phyloP scores from a whole-genome alignment of 2,329 filamentous ascomycete species.

The Juglanconis oblonga region DNA sequence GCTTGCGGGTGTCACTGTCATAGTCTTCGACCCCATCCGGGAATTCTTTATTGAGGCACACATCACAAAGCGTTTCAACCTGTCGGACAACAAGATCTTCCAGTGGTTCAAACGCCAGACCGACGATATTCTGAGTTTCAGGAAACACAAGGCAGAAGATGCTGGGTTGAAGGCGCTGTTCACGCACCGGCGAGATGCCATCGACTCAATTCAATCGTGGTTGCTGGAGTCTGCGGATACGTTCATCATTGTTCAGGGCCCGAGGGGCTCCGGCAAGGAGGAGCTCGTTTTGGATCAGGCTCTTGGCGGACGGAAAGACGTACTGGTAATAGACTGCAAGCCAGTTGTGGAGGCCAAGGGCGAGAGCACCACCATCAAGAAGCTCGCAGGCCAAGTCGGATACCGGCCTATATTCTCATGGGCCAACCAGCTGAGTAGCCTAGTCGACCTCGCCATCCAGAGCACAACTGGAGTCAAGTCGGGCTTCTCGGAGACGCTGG shows the following conservation, averaged over 20 bases:
- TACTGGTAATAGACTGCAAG: conserved; percentile 88
- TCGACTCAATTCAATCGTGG: conserved; percentile 81
- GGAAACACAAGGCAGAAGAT: conserved; percentile 55
- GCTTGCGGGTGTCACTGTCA: conserved; percentile 77
- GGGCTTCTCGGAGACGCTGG: conserved; percentile 88
- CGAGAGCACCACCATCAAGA: conserved; percentile 79
- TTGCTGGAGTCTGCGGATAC: conserved; percentile 85
- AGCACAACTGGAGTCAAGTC: conserved; percentile 92
- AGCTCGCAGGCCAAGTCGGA: conserved; percentile 78
- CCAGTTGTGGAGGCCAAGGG: conserved; percentile 87
- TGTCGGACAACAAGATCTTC: conserved; percentile 71
- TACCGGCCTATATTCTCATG: conserved; percentile 94
- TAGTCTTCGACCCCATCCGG: conserved; percentile 90
- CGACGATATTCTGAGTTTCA: conserved; percentile 62
- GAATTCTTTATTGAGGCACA: conserved; percentile 90
- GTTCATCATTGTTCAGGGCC: conserved; percentile 90
- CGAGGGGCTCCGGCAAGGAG: conserved; percentile 84
- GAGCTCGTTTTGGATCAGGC: conserved; percentile 86
- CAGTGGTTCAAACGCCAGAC: conserved; percentile 78
- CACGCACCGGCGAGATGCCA: conserved; percentile 79
- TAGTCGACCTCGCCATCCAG: conserved; percentile 89
- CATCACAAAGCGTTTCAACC: conserved; percentile 72
- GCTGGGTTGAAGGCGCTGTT: conserved; percentile 77
- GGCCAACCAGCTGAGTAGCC: conserved; percentile 91
- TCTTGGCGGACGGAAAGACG: conserved; percentile 70